Evolutionary conservation across 495 filamentous ascomycete genomes (phyloP).

Genomic region (Penicillium parvum): DNA sequence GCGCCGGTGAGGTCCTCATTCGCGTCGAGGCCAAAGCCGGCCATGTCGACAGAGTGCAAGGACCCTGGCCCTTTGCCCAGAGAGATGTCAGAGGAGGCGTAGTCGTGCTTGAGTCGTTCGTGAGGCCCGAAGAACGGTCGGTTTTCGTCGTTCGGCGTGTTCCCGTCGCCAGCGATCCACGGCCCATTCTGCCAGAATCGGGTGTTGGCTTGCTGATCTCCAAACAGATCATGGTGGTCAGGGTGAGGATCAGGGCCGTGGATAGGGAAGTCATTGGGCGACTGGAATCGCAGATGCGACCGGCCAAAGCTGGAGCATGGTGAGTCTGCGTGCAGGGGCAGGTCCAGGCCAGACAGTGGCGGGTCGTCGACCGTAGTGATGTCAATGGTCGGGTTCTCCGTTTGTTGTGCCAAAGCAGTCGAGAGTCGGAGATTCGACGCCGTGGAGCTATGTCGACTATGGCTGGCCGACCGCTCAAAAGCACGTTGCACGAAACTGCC

Average conservation of each 20-base stretch:
- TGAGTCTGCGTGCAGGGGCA: slow-evolving; percentile 44
- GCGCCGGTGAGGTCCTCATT: slow-evolving; percentile 37
- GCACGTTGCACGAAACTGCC: slow-evolving; percentile 46
- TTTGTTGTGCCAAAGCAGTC: slow-evolving; percentile 42
- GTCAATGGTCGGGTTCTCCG: slow-evolving; percentile 45
- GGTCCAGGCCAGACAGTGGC: slow-evolving; percentile 37
- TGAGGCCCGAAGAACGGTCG: slow-evolving; percentile 48
- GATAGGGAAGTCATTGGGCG: slow-evolving; percentile 41
- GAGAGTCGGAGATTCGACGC: slow-evolving; percentile 42
- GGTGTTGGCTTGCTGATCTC: slow-evolving; percentile 47
- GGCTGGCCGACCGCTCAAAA: slow-evolving; percentile 38
- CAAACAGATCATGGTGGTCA: slow-evolving; percentile 47
- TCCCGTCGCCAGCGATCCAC: slow-evolving; percentile 46
- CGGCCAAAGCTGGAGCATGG: slow-evolving; percentile 47
- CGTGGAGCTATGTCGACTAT: slow-evolving; percentile 41
- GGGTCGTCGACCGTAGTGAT: slow-evolving; percentile 45
- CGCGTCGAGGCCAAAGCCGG: slow-evolving; percentile 42
- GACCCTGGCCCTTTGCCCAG: slow-evolving; percentile 44
- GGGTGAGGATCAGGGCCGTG: slow-evolving; percentile 40
- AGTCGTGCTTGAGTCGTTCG: slow-evolving; percentile 47
- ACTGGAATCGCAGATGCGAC: slow-evolving; percentile 45
- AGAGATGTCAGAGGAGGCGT: slow-evolving; percentile 47
- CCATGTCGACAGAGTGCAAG: slow-evolving; percentile 47
- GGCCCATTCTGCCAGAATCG: slow-evolving; percentile 48
- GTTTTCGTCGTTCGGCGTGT: slow-evolving; percentile 46